phyloP scores from a whole-genome alignment of 805 yeast species.

The Kuraishia cidri region DNA sequence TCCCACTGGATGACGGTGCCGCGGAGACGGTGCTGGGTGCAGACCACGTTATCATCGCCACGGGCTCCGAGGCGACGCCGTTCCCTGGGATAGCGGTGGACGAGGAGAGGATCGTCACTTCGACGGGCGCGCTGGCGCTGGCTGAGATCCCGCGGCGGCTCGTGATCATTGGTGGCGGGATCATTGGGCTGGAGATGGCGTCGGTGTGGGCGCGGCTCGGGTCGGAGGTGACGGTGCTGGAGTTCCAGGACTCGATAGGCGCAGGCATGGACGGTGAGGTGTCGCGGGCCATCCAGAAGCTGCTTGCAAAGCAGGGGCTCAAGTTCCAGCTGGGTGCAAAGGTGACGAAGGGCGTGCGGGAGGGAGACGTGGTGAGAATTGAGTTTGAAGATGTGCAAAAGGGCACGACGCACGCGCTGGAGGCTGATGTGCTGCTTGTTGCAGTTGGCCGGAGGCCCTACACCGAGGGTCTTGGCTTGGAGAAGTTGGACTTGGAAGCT shows the following conservation, averaged over 20 bases:
- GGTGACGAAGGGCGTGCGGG: constrained; percentile 79
- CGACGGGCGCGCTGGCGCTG: constrained; percentile 85
- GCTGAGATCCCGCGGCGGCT: constrained; percentile 87
- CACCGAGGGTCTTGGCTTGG: constrained; percentile 83
- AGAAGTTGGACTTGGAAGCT: constrained; percentile 79
- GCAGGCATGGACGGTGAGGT: constrained; percentile 98
- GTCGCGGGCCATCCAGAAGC: constrained; percentile 81
- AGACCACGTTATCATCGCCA: constrained; percentile 88
- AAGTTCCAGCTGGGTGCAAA: constrained; percentile 90
- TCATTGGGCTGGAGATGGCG: constrained; percentile 98
- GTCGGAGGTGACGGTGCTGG: constrained; percentile 88
- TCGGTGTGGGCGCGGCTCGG: constrained; percentile 96
- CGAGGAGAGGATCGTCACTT: constrained; percentile 93
- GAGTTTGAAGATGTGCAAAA: constrained; percentile 85
- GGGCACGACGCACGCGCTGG: constrained; percentile 70
- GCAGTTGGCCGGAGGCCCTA: constrained; percentile 99
- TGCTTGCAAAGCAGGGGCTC: constrained; percentile 89
- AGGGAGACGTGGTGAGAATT: constrained; percentile 81
- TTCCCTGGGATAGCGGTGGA: constrained; percentile 97
- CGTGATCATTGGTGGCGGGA: constrained; percentile 98
- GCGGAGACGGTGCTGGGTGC: constrained; percentile 69
- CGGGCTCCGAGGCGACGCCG: constrained; percentile 97
- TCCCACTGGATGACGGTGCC: constrained; percentile 83
- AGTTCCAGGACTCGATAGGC: constrained; percentile 86
- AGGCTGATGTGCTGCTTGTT: constrained; percentile 89